Evolutionary conservation across 1,139 yeast species (phyloP), one percentile per base, ranked within the genome.

Genomic region (Debaryomyces sp.): DNA sequence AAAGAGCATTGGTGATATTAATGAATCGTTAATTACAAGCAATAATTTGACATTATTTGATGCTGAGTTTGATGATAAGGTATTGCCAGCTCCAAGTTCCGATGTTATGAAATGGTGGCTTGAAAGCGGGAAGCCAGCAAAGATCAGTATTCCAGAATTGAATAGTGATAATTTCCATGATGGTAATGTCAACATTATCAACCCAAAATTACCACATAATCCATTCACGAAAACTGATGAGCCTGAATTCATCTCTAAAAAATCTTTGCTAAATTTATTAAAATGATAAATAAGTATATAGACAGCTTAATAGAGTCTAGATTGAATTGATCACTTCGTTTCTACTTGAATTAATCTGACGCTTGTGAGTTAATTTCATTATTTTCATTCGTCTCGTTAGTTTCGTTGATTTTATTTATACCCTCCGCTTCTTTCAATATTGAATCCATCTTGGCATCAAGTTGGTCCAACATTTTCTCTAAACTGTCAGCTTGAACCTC

Each of bases 21-120:
- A 75, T 50, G 78, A 76, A 48, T 63, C 76, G 41, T 66, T 76
- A 46, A 64, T 65, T 26, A 56, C 62, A 12, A 56, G 57, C 47
- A 66, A 62, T 42, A 68, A 65, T 50, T 64, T 66, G 53, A 69
- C 66, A 51, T 66, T 59, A 51, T 60, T 67, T 49, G 67, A 64
- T 48, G 56, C 52, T 29, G 64, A 61, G 39, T 66, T 63, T 38
- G 66, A 67, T 37, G 59, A 59, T 48, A 58, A 62, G 41, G 71
- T 72, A 21, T 70, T 92, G 46, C 97, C 97, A 2, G 89, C 97
- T 0, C 99, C 99, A 17, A 87, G 96, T 53, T 82, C 95, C 0
- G 96, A 89, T 48, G 65, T 73, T 12, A 71, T 78, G 30, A 89
- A 90, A 65, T 94, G 99, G 99, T 94, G 99, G 99, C 75, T 90